Percentiles rank a stretch among this genome's conserved stretches.
phyloP scores from a whole-genome alignment of 257 asterid genomes.

The Salvia hispanica region DNA sequence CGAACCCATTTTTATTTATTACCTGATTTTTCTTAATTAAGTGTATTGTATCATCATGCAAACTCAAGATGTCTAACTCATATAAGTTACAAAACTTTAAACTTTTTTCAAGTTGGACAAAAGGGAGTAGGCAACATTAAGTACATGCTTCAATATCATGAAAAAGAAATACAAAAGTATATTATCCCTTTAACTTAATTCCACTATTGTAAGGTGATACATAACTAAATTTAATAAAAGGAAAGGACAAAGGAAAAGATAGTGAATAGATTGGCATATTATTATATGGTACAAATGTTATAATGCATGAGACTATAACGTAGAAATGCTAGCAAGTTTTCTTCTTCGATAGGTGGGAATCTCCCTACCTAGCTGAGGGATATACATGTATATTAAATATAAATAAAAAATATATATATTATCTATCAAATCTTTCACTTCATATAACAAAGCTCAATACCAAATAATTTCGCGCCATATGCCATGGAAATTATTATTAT shows the following conservation, averaged over 20 bases:
- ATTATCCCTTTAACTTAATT: not conserved
- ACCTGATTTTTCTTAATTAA: too few species aligned
- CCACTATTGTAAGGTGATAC: too few species aligned
- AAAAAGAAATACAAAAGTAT: slow-evolving; percentile 2
- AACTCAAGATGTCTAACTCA: too few species aligned
- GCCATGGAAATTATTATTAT: slow-evolving; percentile 1
- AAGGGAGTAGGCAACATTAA: not conserved
- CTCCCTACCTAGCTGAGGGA: slow-evolving; percentile 29
- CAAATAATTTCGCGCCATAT: slow-evolving; percentile 43
- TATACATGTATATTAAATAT: not conserved
- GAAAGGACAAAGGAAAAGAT: not conserved
- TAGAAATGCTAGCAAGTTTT: slow-evolving; percentile 3
- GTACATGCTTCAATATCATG: not conserved
- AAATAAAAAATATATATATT: too few species aligned
- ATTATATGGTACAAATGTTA: not conserved
- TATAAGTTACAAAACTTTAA: too few species aligned
- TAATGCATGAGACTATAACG: not conserved
- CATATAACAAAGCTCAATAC: slow-evolving; percentile 24
- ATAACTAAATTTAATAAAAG: too few species aligned
- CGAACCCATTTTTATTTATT: too few species aligned
- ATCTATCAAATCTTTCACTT: not conserved
- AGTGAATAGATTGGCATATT: not conserved
- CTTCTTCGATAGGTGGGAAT: slow-evolving; percentile 31
- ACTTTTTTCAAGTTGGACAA: not conserved
- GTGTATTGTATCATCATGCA: too few species aligned